Conservation (phyloP, 2,329 filamentous ascomycete species). For the Botrytis medusae region DNA sequence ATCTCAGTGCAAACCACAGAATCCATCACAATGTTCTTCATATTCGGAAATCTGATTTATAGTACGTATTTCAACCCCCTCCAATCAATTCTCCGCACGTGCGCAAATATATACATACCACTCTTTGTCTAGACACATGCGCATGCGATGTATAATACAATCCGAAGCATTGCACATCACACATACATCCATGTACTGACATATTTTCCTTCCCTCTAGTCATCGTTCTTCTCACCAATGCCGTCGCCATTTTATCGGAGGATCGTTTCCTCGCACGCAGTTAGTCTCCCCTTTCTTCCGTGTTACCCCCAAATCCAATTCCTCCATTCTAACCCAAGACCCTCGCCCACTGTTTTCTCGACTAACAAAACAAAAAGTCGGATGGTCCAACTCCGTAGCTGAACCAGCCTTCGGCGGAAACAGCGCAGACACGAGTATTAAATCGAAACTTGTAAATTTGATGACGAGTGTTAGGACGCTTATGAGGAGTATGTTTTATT, state of each 20-base stretch:
- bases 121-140: slow-evolving; percentile 1
- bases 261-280: slow-evolving; percentile 84
- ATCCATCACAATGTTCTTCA: slow-evolving; percentile 62
- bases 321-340: background rate
- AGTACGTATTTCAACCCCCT: slow-evolving; percentile 46
- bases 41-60: slow-evolving; percentile 70
- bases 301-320: background rate
- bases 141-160: background rate
- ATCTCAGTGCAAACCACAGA: background rate
- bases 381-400: slow-evolving; percentile 67
- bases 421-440: slow-evolving; percentile 73
- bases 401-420: slow-evolving; percentile 74
- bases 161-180: background rate
- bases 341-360: background rate
- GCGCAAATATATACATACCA: background rate
- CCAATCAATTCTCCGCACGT: background rate
- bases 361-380: slow-evolving; percentile 55
- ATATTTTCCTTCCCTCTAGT: slow-evolving; percentile 49
- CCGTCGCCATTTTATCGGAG: slow-evolving; percentile 90
- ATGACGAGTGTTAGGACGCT: slow-evolving; percentile 88
- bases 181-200: background rate
- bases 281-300: slow-evolving; percentile 45
- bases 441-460: slow-evolving; percentile 83
- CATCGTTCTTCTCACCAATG: slow-evolving; percentile 85
- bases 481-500: slow-evolving; percentile 74